phyloP scores from a whole-genome alignment of 805 yeast species.

The Candida xyloterini region DNA sequence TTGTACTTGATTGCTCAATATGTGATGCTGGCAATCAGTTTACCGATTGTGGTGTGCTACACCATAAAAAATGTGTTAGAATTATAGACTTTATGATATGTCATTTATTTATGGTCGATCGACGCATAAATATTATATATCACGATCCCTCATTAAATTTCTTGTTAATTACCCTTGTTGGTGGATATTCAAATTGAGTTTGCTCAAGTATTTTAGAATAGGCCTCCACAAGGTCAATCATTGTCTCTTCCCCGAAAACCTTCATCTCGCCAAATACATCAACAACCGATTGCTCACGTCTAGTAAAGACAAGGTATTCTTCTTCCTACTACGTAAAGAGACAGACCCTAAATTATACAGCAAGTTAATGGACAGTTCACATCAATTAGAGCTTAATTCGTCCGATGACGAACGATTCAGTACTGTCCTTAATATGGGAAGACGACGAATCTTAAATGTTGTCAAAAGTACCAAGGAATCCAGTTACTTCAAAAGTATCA shows the following conservation, averaged over 20 bases:
- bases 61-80: constrained; percentile 31
- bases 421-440: constrained; percentile 24
- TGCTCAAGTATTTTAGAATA: constrained; percentile 8
- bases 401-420: constrained; percentile 22
- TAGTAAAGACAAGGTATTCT: constrained; percentile 30
- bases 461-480: constrained; percentile 49
- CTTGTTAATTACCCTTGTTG: not conserved
- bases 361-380: constrained; percentile 14
- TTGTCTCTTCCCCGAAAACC: not conserved
- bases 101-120: constrained; percentile 8
- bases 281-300: constrained; percentile 15
- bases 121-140: constrained; percentile 6
- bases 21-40: constrained; percentile 40
- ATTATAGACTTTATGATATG: constrained; percentile 6
- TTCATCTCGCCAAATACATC: constrained; percentile 11
- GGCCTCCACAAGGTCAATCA: constrained; percentile 15
- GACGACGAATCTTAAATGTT: constrained; percentile 44
- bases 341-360: constrained; percentile 16
- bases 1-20: constrained; percentile 50
- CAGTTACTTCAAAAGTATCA: constrained; percentile 45
- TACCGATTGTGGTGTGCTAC: constrained; percentile 52
- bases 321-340: constrained; percentile 22
- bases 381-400: constrained; percentile 6
- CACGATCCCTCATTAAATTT: not conserved
- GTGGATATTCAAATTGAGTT: constrained; percentile 16